phyloP scores from a whole-genome alignment of 139 green algal genomes.

The Volvox reticuliferus region DNA sequence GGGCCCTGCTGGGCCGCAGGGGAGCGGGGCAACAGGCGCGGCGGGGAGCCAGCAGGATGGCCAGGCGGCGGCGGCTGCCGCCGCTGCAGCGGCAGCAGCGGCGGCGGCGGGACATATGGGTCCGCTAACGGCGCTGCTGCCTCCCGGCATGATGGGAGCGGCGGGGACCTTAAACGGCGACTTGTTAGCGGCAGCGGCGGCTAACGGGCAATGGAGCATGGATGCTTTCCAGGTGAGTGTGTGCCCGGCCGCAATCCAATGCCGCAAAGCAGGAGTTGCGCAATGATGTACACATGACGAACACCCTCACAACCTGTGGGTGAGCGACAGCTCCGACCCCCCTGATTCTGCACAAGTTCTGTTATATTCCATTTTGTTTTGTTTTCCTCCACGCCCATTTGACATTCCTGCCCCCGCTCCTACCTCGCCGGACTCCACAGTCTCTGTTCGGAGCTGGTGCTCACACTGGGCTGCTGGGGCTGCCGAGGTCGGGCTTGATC shows the following conservation, averaged over 20 bases:
- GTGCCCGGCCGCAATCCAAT: not conserved
- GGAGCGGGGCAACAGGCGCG: not conserved
- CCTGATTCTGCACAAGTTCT: not conserved
- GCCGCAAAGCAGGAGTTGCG: not conserved
- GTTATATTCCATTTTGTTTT: too few relatives aligned
- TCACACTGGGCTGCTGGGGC: not conserved
- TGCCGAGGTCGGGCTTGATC: not conserved
- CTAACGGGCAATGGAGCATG: slow-evolving; percentile 40
- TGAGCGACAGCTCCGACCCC: too few relatives aligned
- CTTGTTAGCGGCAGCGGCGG: not conserved
- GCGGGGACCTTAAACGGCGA: not conserved
- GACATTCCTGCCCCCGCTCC: not conserved
- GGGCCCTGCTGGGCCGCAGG: not conserved
- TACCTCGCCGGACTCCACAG: not conserved
- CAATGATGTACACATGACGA: too few relatives aligned
- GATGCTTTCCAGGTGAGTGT: not conserved
- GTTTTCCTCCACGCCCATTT: not conserved
- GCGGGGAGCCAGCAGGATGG: not conserved
- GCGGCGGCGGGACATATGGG: slow-evolving; percentile 5
- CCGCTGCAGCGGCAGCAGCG: slow-evolving; percentile 1
- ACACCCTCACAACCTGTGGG: too few relatives aligned
- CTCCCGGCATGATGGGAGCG: not conserved
- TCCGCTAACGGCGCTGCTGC: not conserved
- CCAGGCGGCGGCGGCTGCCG: slow-evolving; percentile 10
- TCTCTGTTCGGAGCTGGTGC: not conserved